phyloP scores from a whole-genome alignment of 1,139 yeast species.

The Protomyces arabidopsidicola region DNA sequence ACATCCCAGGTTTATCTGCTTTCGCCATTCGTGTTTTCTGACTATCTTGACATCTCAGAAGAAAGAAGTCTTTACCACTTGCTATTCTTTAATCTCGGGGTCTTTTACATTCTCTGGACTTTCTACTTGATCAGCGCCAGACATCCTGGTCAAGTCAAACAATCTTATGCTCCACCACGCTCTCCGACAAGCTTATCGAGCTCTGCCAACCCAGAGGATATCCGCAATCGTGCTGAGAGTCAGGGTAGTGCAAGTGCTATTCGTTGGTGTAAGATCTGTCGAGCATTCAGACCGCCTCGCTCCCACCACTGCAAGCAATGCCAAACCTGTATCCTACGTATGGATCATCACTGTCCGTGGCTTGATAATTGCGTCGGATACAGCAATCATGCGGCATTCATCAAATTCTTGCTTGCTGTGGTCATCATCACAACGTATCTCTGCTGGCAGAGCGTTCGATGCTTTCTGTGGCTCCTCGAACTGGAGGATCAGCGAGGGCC shows the following conservation, averaged over 20 bases:
- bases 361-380: slow-evolving; percentile 80
- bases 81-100: slow-evolving; percentile 5
- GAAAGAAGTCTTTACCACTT: background rate
- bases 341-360: slow-evolving; percentile 93
- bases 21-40: background rate
- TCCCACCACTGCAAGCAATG: slow-evolving; percentile 68
- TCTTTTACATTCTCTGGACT: slow-evolving; percentile 18
- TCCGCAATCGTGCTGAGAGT: background rate
- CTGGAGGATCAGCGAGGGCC: background rate
- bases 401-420: slow-evolving; percentile 55
- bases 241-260: background rate
- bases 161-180: slow-evolving; percentile 1
- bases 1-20: slow-evolving; percentile 9
- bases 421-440: slow-evolving; percentile 42
- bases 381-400: slow-evolving; percentile 71
- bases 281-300: slow-evolving; percentile 64
- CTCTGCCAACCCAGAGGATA: background rate
- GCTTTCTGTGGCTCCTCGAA: background rate
- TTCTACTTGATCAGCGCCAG: slow-evolving; percentile 8
- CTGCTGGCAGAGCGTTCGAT: background rate
- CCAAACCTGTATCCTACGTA: slow-evolving; percentile 56
- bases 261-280: slow-evolving; percentile 48
- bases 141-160: slow-evolving; percentile 15
- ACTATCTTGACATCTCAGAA: background rate
- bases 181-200: background rate